Evolutionary conservation across 257 asterid species (phyloP).

Genomic region (Primulina eburnea): DNA sequence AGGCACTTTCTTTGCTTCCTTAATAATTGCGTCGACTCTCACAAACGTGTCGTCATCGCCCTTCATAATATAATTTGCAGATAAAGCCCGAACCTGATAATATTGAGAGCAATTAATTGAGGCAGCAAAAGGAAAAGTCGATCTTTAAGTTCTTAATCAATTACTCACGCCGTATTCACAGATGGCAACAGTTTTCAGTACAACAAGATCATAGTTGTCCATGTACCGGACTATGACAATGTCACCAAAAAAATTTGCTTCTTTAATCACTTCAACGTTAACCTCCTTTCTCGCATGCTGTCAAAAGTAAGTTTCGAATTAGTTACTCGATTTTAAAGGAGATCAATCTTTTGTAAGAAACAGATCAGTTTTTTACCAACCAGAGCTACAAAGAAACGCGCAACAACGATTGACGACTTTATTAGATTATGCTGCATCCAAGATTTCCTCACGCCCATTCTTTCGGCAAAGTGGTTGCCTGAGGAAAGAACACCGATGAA

Average conservation of each 20-base stretch:
- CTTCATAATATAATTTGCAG: constrained; percentile 83
- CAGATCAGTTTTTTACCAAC: constrained; percentile 38
- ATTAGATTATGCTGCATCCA: constrained; percentile 87
- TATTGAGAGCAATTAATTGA: constrained; percentile 8
- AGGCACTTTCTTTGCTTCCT: constrained; percentile 62
- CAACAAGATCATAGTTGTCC: constrained; percentile 95
- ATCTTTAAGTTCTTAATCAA: constrained; percentile 17
- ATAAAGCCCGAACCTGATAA: constrained; percentile 53
- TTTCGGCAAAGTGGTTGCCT: constrained; percentile 93
- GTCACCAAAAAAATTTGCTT: constrained; percentile 94
- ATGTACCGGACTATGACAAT: constrained; percentile 83
- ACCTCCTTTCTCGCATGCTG: constrained; percentile 85
- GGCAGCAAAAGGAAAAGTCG: constrained; percentile 8
- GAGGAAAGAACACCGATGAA: constrained; percentile 95
- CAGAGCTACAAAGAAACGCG: constrained; percentile 91
- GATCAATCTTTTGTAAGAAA: constrained; percentile 4
- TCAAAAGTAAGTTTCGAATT: constrained; percentile 23
- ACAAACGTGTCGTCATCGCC: constrained; percentile 93
- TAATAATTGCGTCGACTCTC: constrained; percentile 71
- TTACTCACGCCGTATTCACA: constrained; percentile 86
- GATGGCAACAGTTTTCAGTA: constrained; percentile 87
- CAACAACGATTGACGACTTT: constrained; percentile 72
- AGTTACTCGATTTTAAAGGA: constrained; percentile 15
- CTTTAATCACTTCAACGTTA: constrained; percentile 68
- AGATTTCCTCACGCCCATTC: constrained; percentile 92